These are phyloP conservation scores for Penicillium sp. DNA, from an alignment of 2,329 filamentous ascomycete species.

Conservation along the genomic window DNA sequence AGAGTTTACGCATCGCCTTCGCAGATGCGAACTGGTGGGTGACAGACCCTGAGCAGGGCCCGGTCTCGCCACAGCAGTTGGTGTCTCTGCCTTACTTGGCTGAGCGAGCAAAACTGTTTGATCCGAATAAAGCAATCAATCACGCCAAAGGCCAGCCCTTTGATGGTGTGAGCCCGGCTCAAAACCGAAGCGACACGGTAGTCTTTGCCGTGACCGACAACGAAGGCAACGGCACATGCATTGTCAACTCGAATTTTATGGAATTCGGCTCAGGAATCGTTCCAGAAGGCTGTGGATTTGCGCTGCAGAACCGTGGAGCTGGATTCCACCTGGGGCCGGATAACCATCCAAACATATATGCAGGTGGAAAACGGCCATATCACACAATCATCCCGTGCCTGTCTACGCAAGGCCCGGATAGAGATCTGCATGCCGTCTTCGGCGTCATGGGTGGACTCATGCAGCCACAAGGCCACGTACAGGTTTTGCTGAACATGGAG, in stretches of 20 bases:
- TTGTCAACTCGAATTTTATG: slow-evolving; percentile 93
- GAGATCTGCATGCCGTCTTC: slow-evolving; percentile 75
- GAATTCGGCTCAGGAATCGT: slow-evolving; percentile 83
- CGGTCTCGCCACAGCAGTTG: slow-evolving; percentile 50
- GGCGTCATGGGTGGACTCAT: slow-evolving; percentile 98
- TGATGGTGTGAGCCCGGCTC: slow-evolving; percentile 60
- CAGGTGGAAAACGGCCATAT: slow-evolving; percentile 82
- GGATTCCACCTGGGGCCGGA: slow-evolving; percentile 68
- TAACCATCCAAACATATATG: slow-evolving; percentile 72
- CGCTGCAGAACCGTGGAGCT: slow-evolving; percentile 84
- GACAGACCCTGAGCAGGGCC: slow-evolving; percentile 62
- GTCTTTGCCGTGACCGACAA: slow-evolving; percentile 84
- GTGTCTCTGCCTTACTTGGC: slow-evolving; percentile 70
- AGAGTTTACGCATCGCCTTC: slow-evolving; percentile 83
- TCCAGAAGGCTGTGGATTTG: slow-evolving; percentile 81
- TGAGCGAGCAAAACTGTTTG: slow-evolving; percentile 61
- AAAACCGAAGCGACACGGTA: slow-evolving; percentile 84
- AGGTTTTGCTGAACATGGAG: slow-evolving; percentile 85
- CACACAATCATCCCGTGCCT: slow-evolving; percentile 96
- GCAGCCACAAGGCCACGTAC: slow-evolving; percentile 94
- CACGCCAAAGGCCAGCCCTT: slow-evolving; percentile 50
- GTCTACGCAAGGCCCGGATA: slow-evolving; percentile 67
- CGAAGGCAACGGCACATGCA: slow-evolving; percentile 82
- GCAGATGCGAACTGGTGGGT: slow-evolving; percentile 88
- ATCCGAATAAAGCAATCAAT: slow-evolving; percentile 40